Percentiles rank a stretch among this genome's conserved stretches.
Conservation (phyloP, 805 yeast genomes). For the Candida cerambycidarum region DNA sequence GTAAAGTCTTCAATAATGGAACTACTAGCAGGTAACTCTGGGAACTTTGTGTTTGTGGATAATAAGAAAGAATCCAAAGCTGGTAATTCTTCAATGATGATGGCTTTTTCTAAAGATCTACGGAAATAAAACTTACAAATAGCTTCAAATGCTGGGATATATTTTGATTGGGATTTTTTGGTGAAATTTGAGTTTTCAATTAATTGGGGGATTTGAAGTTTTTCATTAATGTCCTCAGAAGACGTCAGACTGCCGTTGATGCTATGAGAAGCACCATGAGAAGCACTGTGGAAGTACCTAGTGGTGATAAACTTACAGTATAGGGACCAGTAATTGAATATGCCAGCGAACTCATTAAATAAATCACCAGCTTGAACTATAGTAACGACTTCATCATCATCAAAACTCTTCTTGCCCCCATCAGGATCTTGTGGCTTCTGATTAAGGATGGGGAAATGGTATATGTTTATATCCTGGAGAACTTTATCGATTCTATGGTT, state of each 20-base stretch:
- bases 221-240: no score
- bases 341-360: slow-evolving; percentile 67
- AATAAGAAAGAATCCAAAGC: slow-evolving; percentile 39
- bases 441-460: slow-evolving; percentile 35
- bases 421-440: slow-evolving; percentile 4
- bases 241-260: no score
- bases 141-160: slow-evolving; percentile 62
- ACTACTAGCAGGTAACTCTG: slow-evolving; percentile 67
- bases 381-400: slow-evolving; percentile 40
- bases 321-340: slow-evolving; percentile 83
- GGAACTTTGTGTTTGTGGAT: slow-evolving; percentile 23
- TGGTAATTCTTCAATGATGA: slow-evolving; percentile 77
- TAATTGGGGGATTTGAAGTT: slow-evolving; percentile 48
- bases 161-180: slow-evolving; percentile 50
- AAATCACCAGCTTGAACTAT: slow-evolving; percentile 67
- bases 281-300: slow-evolving; percentile 47
- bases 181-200: slow-evolving; percentile 55
- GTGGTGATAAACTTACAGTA: slow-evolving; percentile 71
- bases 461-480: slow-evolving; percentile 54
- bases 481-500: slow-evolving; percentile 57
- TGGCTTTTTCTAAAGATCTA: slow-evolving; percentile 78
- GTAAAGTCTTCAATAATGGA: slow-evolving; percentile 86
- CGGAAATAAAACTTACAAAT: slow-evolving; percentile 67
- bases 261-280: no score
- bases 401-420: slow-evolving; percentile 15